Conservation (phyloP, 148 eudicot genomes). For the Chenopodium album region DNA sequence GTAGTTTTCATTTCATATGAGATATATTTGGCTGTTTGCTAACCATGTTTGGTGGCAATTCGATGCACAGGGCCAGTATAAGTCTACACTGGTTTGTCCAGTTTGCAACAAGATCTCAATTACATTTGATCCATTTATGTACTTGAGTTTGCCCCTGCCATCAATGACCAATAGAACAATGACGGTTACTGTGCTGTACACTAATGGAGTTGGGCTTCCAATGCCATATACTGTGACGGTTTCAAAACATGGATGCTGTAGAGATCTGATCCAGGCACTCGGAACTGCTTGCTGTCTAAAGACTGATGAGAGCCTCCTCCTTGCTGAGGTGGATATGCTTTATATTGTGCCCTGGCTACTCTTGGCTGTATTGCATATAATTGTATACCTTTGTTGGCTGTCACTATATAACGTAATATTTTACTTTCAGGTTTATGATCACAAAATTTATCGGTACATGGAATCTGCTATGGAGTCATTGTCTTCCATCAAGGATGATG, state of each 20-base stretch:
- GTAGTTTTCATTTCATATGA: neutral
- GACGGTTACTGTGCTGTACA: slow-evolving; percentile 82
- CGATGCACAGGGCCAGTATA: slow-evolving; percentile 87
- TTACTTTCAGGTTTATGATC: slow-evolving; percentile 64
- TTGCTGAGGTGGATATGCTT: slow-evolving; percentile 73
- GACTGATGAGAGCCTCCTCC: slow-evolving; percentile 74
- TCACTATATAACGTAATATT: slow-evolving; percentile 19
- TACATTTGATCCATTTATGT: slow-evolving; percentile 98
- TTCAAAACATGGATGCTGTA: slow-evolving; percentile 64
- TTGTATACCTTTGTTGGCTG: slow-evolving; percentile 3
- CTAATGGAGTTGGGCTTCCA: slow-evolving; percentile 85
- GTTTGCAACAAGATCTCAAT: slow-evolving; percentile 80
- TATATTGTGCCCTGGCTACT: neutral
- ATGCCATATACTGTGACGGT: slow-evolving; percentile 86
- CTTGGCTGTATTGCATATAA: neutral
- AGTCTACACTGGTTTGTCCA: slow-evolving; percentile 96
- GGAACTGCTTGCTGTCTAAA: slow-evolving; percentile 67
- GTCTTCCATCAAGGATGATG: slow-evolving; percentile 77
- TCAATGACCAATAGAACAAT: slow-evolving; percentile 72
- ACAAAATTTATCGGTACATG: slow-evolving; percentile 59
- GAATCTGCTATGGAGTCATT: slow-evolving; percentile 62
- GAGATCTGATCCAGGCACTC: slow-evolving; percentile 76
- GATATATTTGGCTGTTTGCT: slow-evolving; percentile 2
- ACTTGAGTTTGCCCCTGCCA: slow-evolving; percentile 90
- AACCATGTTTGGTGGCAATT: slow-evolving; percentile 15